Base-by-base conservation (phyloP, 2,329 filamentous ascomycete genomes). In the Phaeophleospora eucalypticola region DNA sequence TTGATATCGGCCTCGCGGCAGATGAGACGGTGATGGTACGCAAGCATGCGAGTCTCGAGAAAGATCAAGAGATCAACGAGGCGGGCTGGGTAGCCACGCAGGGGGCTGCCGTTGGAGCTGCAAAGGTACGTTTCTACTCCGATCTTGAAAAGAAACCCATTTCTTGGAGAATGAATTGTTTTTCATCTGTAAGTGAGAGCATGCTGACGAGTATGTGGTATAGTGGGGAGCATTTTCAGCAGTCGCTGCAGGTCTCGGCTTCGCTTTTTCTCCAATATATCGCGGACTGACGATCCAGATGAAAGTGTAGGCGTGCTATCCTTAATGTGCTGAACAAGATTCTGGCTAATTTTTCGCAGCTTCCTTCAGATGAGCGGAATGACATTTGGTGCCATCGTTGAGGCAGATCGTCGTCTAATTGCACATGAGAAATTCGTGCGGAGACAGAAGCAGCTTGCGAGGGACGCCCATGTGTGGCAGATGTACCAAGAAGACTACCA, bases 301-400 rank as follows among this genome's bases (percentile, higher is more conserved):
- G 68, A 88, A 88, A 71, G 81, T 86, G 84, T 87, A 76, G 61
- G 80, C n/a, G n/a, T n/a, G n/a, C n/a, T 70, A 8, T 18, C 6
- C 12, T 29, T 6, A 6, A 29, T 7, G 12, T 6, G n/a, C 4
- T 20, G 32, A 12, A 35, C 9, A 32, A 20, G 14, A 12, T 19
- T 29, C 10, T 27, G 20, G 29, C 24, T 20, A 29, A 41, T 16
- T n/a, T 43, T 10, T 40, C 19, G 34, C 60, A 90, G 87, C 21
- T 91, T 88, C 63, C 72, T 90, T 14, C 86, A 89, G 66, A 88
- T 89, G 84, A 87, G 83, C n/a, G 83, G 82, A 50, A 90, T 90
- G 86, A 83, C 86, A n/a, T 61, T 88, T 27, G 87, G 87, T 36
- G 77, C 81, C 60, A 86, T 87, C 77, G 76, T 90, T 44, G 84